Evolutionary conservation across 1,284 basidiomycete species (phyloP), one percentile per base, ranked within the genome.

Genomic region (Leccinum huronense): DNA sequence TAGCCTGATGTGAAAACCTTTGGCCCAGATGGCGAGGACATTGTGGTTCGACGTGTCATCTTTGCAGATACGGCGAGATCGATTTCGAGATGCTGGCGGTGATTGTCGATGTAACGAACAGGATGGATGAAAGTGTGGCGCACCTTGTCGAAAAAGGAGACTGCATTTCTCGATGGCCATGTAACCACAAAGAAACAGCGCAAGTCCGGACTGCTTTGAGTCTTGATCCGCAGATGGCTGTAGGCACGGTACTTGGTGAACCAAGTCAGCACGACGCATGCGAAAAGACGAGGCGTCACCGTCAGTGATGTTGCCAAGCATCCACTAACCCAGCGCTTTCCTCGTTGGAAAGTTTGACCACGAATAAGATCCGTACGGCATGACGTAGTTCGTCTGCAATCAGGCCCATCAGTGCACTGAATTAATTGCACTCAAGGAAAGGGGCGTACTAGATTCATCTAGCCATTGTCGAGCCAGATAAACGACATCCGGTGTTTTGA

Each of bases 1-100:
- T 96, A 96, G 95, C 94, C 95, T 98, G 54, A 95, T 89, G 53
- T 90, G 85, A 75, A 98, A 98, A 0, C 95, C 95, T 57, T 89
- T 87, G 3, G 91, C 89, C 71, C 92, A 95, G 10, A 98, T 89
- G 0, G 93, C 95, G 2, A 97, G 81, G 0, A 84, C 81, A 23
- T 91, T 83, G 74, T 91, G 83, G 1, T 79, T 80, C 1, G 85
- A 86, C 10, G 82, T 77, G 55, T 90, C 87, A 67, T 94, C 87
- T 62, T 27, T 93, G 84, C 13, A 98, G 80, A 70, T 90, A 95
- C 3, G 88, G 70, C 0, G 84, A 81, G 61, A 98, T 86, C 0
- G 94, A 96, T 70, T 88, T 88, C 1, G 96, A 87, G 54, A 96
- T 87, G 66, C 95, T 97, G 67, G 1, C 10, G n/a, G 59, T 8